Evolutionary conservation across 164 flowering plant species (phyloP).

Genomic region (Malania oleifera): DNA sequence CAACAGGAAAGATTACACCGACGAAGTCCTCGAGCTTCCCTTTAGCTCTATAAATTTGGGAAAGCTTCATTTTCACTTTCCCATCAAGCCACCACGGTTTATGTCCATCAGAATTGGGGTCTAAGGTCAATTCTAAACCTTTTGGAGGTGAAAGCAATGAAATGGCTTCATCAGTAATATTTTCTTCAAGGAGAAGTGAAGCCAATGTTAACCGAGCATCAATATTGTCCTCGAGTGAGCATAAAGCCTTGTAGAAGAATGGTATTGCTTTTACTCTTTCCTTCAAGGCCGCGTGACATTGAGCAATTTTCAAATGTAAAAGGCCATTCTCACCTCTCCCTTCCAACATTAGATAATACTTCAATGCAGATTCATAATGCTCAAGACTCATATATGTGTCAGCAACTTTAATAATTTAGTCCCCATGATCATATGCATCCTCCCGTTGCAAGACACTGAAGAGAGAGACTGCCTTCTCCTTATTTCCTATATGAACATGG

Average conservation of each 20-base stretch:
- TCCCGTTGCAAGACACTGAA: background rate
- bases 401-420: background rate
- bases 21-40: no score
- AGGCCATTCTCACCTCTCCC: background rate
- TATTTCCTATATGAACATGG: constrained; percentile 55
- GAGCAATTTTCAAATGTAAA: background rate
- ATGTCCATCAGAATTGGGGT: no score
- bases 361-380: background rate
- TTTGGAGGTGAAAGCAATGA: background rate
- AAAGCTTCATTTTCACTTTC: no score
- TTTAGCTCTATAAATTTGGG: no score
- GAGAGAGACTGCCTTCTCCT: constrained; percentile 59
- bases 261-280: constrained; percentile 2
- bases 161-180: background rate
- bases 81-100: no score
- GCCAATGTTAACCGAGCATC: constrained; percentile 1
- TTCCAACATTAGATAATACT: background rate
- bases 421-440: background rate
- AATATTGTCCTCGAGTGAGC: background rate
- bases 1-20: no score
- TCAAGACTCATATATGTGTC: background rate
- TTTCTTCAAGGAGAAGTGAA: background rate
- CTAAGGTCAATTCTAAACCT: no score
- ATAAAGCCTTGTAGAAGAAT: background rate
- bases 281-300: background rate